Conservation (phyloP, 2,329 filamentous ascomycete genomes). For the Ascochyta rabiei region DNA sequence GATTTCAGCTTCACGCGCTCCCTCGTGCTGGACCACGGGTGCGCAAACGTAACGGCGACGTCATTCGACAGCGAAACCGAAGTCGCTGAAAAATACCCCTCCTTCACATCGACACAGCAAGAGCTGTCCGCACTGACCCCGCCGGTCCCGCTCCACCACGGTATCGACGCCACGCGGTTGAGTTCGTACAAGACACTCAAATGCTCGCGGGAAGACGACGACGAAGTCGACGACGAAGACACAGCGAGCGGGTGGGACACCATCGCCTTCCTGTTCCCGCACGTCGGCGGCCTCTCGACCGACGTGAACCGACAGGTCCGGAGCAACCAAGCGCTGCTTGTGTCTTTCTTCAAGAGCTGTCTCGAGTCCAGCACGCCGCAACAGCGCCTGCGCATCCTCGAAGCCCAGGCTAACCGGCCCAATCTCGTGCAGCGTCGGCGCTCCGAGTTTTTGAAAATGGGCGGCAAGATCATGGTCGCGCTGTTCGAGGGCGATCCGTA, state of each 20-base stretch:
- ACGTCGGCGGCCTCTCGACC: slow-evolving; percentile 88
- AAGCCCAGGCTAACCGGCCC: slow-evolving; percentile 14
- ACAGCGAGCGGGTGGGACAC: slow-evolving; percentile 65
- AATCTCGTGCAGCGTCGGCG: slow-evolving; percentile 34
- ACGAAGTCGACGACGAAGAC: slow-evolving; percentile 25
- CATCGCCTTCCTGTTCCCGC: slow-evolving; percentile 96
- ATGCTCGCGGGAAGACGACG: slow-evolving; percentile 22
- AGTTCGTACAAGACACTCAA: slow-evolving; percentile 38
- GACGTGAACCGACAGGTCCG: slow-evolving; percentile 95
- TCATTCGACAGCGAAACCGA: slow-evolving; percentile 66
- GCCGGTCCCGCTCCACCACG: slow-evolving; percentile 54
- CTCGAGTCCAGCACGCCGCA: slow-evolving; percentile 26
- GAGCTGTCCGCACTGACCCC: slow-evolving; percentile 37
- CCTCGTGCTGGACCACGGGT: slow-evolving; percentile 69
- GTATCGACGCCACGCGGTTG: slow-evolving; percentile 69
- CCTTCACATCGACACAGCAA: slow-evolving; percentile 52
- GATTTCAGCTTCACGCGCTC: slow-evolving; percentile 79
- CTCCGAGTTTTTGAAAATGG: slow-evolving; percentile 53
- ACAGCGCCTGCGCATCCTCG: slow-evolving; percentile 21
- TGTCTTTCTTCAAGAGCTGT: slow-evolving; percentile 40
- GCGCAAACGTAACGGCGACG: slow-evolving; percentile 71
- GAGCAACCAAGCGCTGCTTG: slow-evolving; percentile 64
- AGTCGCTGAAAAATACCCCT: slow-evolving; percentile 57
- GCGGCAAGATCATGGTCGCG: slow-evolving; percentile 75
- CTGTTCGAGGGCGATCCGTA: slow-evolving; percentile 95